Evolutionary conservation across 306 rosid genomes (phyloP), one percentile per base, ranked within the genome.

Genomic region (Mucuna pruriens): DNA sequence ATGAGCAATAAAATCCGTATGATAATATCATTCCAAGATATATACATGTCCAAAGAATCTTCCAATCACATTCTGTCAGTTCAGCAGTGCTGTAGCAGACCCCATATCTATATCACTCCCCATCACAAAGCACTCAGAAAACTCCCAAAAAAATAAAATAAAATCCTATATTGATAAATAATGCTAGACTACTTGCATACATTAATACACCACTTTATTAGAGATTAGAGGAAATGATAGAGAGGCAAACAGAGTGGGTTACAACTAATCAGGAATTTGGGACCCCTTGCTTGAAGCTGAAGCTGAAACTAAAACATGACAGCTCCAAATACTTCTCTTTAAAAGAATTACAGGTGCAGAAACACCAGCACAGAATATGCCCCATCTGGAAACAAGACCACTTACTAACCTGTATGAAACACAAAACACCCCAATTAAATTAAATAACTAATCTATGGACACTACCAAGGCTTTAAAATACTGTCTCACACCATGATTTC

Each of bases 41-140:
- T 46, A 81, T 49, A 72, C 68, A 78, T 63, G 60, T 61, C 89
- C 85, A 75, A 82, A 83, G 93, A 92, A 92, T 94, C 93, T 92
- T 88, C 80, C 90, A 84, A 62, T 89, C 88, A 74, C 89, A 86
- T 88, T 87, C 88, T 81, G 87, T 85, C 87, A 77, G 62, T 76
- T 82, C 80, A 83, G 67, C 80, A 82, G 79, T 79, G 90, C 86
- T 83, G 91, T 70, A 82, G 3, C 70, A 82, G 88, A 86, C 83
- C 90, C 93, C 87, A 86, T 84, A 62, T 75, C 51, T 71, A 54
- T 38, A 63, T 75, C 83, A 66, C 73, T 76, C 82, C 82, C 69
- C 57, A 82, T 87, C 87, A 86, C 86, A 84, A 76, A 77, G 66
- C 84, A 82, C 86, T 60, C 85, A 64, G 16, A 80, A 67, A 73